Conservation (phyloP, 352 stramenopile genomes). For the Globisporangium viniferum region DNA sequence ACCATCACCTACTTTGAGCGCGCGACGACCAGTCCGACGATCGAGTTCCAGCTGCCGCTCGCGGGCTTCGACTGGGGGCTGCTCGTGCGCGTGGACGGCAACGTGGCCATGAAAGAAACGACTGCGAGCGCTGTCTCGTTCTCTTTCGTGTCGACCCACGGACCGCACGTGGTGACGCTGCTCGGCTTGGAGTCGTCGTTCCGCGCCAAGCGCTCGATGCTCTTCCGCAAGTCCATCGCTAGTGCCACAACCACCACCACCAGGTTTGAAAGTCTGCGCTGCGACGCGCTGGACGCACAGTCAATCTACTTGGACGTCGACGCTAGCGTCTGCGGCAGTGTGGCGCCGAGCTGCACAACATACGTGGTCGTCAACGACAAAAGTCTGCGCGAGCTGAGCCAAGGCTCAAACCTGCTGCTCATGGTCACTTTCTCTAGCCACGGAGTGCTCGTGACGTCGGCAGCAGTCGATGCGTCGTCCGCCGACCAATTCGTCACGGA, state of each 20-base stretch:
- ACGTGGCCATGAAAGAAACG: slow-evolving; percentile 23
- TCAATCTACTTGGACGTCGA: slow-evolving; percentile 35
- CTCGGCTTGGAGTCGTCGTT: slow-evolving; percentile 48
- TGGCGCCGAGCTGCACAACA: slow-evolving; percentile 13
- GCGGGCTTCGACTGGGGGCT: slow-evolving; percentile 49
- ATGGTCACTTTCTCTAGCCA: background rate
- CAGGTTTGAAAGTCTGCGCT: slow-evolving; percentile 35
- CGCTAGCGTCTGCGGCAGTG: slow-evolving; percentile 24
- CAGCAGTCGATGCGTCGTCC: slow-evolving; percentile 2
- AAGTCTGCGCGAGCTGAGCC: slow-evolving; percentile 1
- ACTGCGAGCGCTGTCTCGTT: slow-evolving; percentile 33
- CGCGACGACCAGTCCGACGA: slow-evolving; percentile 22
- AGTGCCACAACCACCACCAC: background rate
- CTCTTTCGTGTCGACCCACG: slow-evolving; percentile 30
- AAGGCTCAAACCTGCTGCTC: slow-evolving; percentile 1
- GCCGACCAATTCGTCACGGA: slow-evolving; percentile 1
- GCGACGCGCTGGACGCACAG: slow-evolving; percentile 45
- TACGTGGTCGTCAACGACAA: slow-evolving; percentile 18
- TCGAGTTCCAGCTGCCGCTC: slow-evolving; percentile 48
- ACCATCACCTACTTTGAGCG: slow-evolving; percentile 50
- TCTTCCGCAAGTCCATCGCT: slow-evolving; percentile 36
- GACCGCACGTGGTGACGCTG: slow-evolving; percentile 35
- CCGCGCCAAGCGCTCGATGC: slow-evolving; percentile 29
- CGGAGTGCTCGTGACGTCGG: background rate
- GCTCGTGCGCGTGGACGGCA: slow-evolving; percentile 33